phyloP scores from a whole-genome alignment of 23 red algal species.

The Agarophyton chilense region DNA sequence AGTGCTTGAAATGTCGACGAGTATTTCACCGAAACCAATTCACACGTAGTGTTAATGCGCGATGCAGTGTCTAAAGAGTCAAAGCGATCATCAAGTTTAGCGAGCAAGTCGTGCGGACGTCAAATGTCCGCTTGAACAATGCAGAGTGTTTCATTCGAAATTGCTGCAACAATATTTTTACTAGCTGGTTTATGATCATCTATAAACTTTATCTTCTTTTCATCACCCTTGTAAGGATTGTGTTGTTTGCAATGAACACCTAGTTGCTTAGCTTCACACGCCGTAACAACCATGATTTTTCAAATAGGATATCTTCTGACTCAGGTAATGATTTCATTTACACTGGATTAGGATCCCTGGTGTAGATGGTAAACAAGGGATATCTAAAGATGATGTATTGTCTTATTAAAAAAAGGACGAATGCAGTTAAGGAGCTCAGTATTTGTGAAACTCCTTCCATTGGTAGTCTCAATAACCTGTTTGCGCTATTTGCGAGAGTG shows the following conservation, averaged over 20 bases:
- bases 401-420: too few relatives aligned
- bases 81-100: neutral
- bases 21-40: neutral
- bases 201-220: neutral
- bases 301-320: conserved; percentile 13
- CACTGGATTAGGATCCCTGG: neutral
- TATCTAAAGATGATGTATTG: too few relatives aligned
- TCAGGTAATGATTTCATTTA: conserved; percentile 5
- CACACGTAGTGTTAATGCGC: neutral
- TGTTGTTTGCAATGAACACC: neutral
- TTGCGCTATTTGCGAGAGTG: too few relatives aligned
- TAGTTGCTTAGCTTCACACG: conserved; percentile 11
- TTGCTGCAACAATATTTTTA: conserved; percentile 4
- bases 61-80: neutral
- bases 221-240: neutral
- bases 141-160: conserved; percentile 18
- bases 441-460: too few relatives aligned
- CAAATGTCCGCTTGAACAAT: conserved; percentile 24
- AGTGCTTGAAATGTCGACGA: neutral
- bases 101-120: neutral
- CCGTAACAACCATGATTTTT: neutral
- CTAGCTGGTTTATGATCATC: neutral
- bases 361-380: too few relatives aligned
- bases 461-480: too few relatives aligned
- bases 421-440: too few relatives aligned